phyloP scores from a whole-genome alignment of 2,329 filamentous ascomycete species.

The Coniochaeta sp. region DNA sequence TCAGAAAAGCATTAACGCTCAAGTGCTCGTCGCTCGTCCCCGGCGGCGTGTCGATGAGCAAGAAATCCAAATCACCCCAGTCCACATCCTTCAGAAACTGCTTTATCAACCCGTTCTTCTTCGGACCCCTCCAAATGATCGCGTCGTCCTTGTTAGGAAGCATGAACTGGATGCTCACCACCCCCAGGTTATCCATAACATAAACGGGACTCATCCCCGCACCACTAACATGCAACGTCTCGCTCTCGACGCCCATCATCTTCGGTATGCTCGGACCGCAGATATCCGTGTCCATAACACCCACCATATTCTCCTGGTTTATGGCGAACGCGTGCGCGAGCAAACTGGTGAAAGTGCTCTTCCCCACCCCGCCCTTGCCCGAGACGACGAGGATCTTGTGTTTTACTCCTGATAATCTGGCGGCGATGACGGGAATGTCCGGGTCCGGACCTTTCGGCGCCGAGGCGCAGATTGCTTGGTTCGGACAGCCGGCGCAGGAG shows the following conservation, averaged over 20 bases:
- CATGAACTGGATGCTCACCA: constrained; percentile 99
- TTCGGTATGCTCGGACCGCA: constrained; percentile 95
- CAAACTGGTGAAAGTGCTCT: constrained; percentile 86
- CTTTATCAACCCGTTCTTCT: constrained; percentile 98
- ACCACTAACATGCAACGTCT: constrained; percentile 86
- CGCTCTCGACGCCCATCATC: constrained; percentile 95
- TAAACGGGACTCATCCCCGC: constrained; percentile 93
- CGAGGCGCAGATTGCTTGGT: constrained; percentile 90
- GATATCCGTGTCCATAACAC: constrained; percentile 97
- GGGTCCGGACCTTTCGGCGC: constrained; percentile 94
- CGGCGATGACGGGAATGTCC: constrained; percentile 82
- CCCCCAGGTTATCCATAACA: constrained; percentile 87
- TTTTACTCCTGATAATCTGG: constrained; percentile 70
- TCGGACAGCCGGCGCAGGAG: constrained; percentile 90
- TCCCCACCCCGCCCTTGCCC: constrained; percentile 94
- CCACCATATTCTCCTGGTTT: constrained; percentile 71
- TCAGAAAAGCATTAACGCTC: constrained; percentile 85
- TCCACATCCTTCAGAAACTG: constrained; percentile 96
- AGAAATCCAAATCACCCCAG: constrained; percentile 90
- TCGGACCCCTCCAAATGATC: constrained; percentile 94
- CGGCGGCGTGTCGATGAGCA: constrained; percentile 91
- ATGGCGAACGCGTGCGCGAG: constrained; percentile 84
- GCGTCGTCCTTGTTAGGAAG: constrained; percentile 88
- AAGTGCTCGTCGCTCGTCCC: constrained; percentile 95
- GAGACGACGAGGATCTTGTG: constrained; percentile 92